Percentiles rank a stretch among this genome's conserved stretches.
phyloP scores from a whole-genome alignment of 129 eudicot genomes.

The Flaveria linearis region DNA sequence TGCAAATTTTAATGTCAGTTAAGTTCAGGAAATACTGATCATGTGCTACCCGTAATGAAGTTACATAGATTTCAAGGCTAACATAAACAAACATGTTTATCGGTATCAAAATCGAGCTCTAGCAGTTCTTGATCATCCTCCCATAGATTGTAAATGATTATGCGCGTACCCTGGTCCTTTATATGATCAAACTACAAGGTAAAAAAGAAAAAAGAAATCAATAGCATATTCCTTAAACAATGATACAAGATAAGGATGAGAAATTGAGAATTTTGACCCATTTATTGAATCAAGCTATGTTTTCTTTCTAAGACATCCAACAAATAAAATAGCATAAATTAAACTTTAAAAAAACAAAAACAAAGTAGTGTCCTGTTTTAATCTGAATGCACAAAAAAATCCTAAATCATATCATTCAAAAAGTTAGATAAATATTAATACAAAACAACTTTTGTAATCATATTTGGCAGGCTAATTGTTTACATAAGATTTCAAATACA shows the following conservation, averaged over 20 bases:
- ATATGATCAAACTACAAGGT: slow-evolving; percentile 64
- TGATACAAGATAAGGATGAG: background rate
- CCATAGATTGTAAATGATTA: slow-evolving; percentile 92
- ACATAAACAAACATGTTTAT: slow-evolving; percentile 61
- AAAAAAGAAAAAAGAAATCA: slow-evolving; percentile 22
- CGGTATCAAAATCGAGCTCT: slow-evolving; percentile 88
- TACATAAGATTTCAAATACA: background rate
- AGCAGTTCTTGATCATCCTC: slow-evolving; percentile 90
- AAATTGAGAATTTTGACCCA: background rate
- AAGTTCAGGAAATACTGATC: background rate
- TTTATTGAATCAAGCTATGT: background rate
- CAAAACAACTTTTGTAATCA: background rate
- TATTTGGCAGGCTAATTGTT: background rate
- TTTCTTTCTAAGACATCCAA: background rate
- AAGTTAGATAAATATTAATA: background rate
- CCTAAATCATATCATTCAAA: background rate
- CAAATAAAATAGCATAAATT: background rate
- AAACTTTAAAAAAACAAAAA: background rate
- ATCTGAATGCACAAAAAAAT: background rate
- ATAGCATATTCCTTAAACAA: slow-evolving; percentile 8
- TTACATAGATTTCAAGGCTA: slow-evolving; percentile 28
- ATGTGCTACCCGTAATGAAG: slow-evolving; percentile 21
- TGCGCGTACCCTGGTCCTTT: slow-evolving; percentile 84
- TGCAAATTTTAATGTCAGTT: slow-evolving; percentile 4
- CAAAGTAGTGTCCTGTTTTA: background rate